Conservation (phyloP, 1,284 basidiomycete species). For the Afroboletus lepidellus region DNA sequence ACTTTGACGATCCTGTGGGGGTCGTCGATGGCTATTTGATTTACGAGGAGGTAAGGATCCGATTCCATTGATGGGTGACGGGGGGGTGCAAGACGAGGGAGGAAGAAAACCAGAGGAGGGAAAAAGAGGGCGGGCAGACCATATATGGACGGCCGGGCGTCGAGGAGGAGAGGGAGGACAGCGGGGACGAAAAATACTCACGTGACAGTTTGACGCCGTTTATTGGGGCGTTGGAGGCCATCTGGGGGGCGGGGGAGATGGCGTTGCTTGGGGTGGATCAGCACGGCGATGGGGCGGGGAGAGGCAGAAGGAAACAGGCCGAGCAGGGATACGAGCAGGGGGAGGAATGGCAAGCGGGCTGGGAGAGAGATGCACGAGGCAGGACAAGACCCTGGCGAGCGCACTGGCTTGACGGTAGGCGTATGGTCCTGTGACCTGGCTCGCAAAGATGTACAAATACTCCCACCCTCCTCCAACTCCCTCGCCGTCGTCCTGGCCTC, state of each 20-base stretch:
- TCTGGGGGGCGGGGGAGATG: constrained; percentile 31
- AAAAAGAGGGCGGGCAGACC: constrained; percentile 28
- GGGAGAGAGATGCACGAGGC: constrained; percentile 16
- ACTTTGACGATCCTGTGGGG: constrained; percentile 95
- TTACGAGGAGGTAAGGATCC: constrained; percentile 21
- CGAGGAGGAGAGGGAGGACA: constrained; percentile 16
- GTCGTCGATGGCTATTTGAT: constrained; percentile 78
- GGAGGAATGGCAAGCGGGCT: constrained; percentile 1
- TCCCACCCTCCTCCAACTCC: constrained; percentile 2
- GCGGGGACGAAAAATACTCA: constrained; percentile 45
- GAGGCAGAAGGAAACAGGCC: neutral
- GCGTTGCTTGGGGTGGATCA: constrained; percentile 10
- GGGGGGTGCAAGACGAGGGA: constrained; percentile 8
- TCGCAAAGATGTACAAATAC: constrained; percentile 38
- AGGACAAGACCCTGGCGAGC: constrained; percentile 28
- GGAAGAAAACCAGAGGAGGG: constrained; percentile 17
- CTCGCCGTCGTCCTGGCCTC: too few relatives aligned
- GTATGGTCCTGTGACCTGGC: constrained; percentile 32
- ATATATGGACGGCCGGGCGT: constrained; percentile 33
- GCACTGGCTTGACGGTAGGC: constrained; percentile 21
- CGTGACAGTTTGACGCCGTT: constrained; percentile 90
- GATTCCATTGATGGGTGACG: constrained; percentile 28
- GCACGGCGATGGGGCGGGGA: constrained; percentile 13
- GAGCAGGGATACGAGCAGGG: neutral
- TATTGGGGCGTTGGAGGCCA: constrained; percentile 80